phyloP scores from a whole-genome alignment of 192 early-diverging fungal genomes.

The Backusella macrospora region DNA sequence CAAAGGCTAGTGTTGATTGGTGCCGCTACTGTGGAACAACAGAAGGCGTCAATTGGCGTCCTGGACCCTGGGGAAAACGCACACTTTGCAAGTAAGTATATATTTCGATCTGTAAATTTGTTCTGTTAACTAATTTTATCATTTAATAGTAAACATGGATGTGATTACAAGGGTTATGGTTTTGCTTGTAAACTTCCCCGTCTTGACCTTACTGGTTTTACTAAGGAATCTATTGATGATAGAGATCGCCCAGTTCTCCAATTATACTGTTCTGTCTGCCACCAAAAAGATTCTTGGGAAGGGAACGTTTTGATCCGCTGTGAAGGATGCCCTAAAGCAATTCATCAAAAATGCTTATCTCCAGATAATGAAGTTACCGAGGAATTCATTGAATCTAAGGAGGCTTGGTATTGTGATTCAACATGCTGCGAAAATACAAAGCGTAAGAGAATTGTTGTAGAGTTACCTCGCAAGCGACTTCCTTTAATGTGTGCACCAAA shows the following conservation, averaged over 20 bases:
- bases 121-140: background rate
- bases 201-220: slow-evolving; percentile 78
- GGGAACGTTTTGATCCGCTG: slow-evolving; percentile 76
- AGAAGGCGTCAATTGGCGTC: slow-evolving; percentile 87
- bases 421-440: slow-evolving; percentile 57
- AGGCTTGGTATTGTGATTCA: slow-evolving; percentile 66
- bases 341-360: slow-evolving; percentile 69
- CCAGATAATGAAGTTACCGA: slow-evolving; percentile 26
- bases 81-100: slow-evolving; percentile 85
- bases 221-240: slow-evolving; percentile 71
- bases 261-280: slow-evolving; percentile 79
- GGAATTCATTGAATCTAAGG: slow-evolving; percentile 43
- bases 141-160: slow-evolving; percentile 78
- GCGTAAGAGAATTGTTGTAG: slow-evolving; percentile 58
- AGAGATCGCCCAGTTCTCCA: slow-evolving; percentile 87
- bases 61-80: slow-evolving; percentile 93
- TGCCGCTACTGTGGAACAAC: slow-evolving; percentile 94
- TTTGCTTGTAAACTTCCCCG: slow-evolving; percentile 88
- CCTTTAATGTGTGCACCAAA: slow-evolving; percentile 64
- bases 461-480: slow-evolving; percentile 61
- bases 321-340: slow-evolving; percentile 84
- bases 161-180: slow-evolving; percentile 94
- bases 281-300: slow-evolving; percentile 62
- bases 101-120: background rate
- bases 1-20: slow-evolving; percentile 74